Evolutionary conservation across 2,329 filamentous ascomycete genomes (phyloP), one percentile per base, ranked within the genome.

Genomic region (Diaporthe sp.): DNA sequence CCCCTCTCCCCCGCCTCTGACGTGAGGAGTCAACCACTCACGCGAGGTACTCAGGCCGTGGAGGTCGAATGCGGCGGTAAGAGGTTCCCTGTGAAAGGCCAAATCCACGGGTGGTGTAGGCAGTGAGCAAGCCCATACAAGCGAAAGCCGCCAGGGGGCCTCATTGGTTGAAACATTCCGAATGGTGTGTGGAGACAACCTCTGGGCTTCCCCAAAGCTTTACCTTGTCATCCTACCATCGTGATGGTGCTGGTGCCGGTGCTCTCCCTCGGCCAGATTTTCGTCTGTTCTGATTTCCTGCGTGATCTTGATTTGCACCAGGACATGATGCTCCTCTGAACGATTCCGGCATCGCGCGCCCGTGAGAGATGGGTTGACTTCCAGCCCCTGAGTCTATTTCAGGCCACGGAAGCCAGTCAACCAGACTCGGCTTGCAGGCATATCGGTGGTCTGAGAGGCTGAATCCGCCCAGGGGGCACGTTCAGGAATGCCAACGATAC

Each of bases 31-130:
- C 47, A 33, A 54, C 57, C 70, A 72, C 70, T 72, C 57, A 72
- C 61, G 57, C 45, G 47, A 64, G 70, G 57, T 61, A 54, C 45
- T 55, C 57, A 55, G 57, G 38, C 68, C 52, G 50, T 75, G 50
- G 60, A 55, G 58, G 28, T 60, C 38, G 67, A 58, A 52, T 54
- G 70, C 80, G 82, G 83, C 83, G 83, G 83, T 80, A 84, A 85
- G 77, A 82, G 79, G 77, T 78, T 80, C 80, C 75, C 79, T 80
- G 78, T 84, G 82, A 85, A 84, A 85, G 83, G 83, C 80, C 79
- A 77, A 79, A 76, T 76, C 76, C 71, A 76, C 78, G 78, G 75
- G 45, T 67, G 42, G 57, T 70, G 57, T 73, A 75, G 55, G 58
- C 71, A 71, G 57, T 50, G 60, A 75, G 71, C 70, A 75, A 71